Conservation (phyloP, 352 stramenopile species). For the Globisporangium camurandrum region DNA sequence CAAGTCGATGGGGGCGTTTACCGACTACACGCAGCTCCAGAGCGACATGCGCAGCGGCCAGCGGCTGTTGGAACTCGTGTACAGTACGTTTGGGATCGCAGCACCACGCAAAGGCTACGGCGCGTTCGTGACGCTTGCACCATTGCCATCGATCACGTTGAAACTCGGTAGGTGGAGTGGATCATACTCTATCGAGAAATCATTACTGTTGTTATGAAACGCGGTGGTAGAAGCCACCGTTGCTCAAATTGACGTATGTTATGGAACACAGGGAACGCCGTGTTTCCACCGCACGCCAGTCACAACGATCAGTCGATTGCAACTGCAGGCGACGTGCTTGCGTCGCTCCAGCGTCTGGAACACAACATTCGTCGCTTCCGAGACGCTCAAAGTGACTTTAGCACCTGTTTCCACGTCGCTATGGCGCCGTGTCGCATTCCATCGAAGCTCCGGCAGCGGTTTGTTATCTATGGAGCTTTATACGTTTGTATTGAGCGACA, state of each 20-base stretch:
- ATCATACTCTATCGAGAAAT: no score
- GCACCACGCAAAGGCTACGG: constrained; percentile 45
- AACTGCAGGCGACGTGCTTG: constrained; percentile 24
- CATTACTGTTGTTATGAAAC: no score
- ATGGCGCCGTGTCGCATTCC: constrained; percentile 56
- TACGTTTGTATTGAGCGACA: neutral
- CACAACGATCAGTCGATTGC: constrained; percentile 1
- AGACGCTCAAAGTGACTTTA: constrained; percentile 38
- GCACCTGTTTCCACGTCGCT: constrained; percentile 36
- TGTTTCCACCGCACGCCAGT: constrained; percentile 7
- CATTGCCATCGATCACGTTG: constrained; percentile 36
- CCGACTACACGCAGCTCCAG: constrained; percentile 25
- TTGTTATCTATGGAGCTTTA: constrained; percentile 1
- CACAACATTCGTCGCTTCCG: constrained; percentile 41
- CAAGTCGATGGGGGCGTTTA: constrained; percentile 22
- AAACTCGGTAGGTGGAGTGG: constrained; percentile 40
- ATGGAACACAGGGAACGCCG: constrained; percentile 1
- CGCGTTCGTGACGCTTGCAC: constrained; percentile 40
- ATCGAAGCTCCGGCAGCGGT: constrained; percentile 62
- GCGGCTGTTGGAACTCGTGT: constrained; percentile 40
- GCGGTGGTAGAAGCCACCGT: no score
- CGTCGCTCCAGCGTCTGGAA: constrained; percentile 38
- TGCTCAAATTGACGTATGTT: no score
- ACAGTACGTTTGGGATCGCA: constrained; percentile 50
- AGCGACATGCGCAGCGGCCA: constrained; percentile 36